phyloP scores from a whole-genome alignment of 495 filamentous ascomycete genomes.

The Penicillium cinerascens region DNA sequence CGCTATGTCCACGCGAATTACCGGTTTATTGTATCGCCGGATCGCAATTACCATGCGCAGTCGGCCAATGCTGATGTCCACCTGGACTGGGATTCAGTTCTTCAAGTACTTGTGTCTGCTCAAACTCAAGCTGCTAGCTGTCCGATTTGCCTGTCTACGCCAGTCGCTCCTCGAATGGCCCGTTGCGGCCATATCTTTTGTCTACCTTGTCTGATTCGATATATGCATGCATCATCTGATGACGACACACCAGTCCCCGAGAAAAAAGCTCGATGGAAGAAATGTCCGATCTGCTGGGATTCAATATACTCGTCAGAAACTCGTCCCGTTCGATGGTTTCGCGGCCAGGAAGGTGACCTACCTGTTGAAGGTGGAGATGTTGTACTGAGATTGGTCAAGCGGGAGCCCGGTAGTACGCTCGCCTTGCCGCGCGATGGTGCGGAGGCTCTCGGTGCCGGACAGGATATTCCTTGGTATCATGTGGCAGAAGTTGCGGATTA shows the following conservation, averaged over 20 bases:
- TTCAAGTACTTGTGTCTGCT: constrained; percentile 87
- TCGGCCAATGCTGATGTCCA: constrained; percentile 84
- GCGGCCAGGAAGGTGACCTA: constrained; percentile 76
- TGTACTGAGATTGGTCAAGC: constrained; percentile 77
- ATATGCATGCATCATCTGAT: constrained; percentile 81
- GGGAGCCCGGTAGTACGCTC: constrained; percentile 74
- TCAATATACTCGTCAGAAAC: constrained; percentile 82
- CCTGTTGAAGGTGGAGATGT: constrained; percentile 85
- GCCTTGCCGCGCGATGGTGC: constrained; percentile 82
- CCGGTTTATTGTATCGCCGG: constrained; percentile 87
- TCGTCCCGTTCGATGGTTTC: constrained; percentile 87
- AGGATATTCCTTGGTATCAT: constrained; percentile 91
- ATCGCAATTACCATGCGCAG: constrained; percentile 73
- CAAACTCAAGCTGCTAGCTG: constrained; percentile 85
- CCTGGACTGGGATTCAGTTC: constrained; percentile 83
- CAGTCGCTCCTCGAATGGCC: constrained; percentile 94
- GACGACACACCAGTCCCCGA: constrained; percentile 58
- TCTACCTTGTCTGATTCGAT: constrained; percentile 87
- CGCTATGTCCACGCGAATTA: constrained; percentile 97
- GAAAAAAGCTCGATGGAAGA: constrained; percentile 81
- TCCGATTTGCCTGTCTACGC: constrained; percentile 87
- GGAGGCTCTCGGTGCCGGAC: constrained; percentile 59
- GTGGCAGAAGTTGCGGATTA: constrained; percentile 93
- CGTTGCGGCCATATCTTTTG: constrained; percentile 98
- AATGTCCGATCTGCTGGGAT: constrained; percentile 96